Base-by-base conservation (phyloP, 2,329 filamentous ascomycete genomes). In the Calonectria pseudoreteaudii region DNA sequence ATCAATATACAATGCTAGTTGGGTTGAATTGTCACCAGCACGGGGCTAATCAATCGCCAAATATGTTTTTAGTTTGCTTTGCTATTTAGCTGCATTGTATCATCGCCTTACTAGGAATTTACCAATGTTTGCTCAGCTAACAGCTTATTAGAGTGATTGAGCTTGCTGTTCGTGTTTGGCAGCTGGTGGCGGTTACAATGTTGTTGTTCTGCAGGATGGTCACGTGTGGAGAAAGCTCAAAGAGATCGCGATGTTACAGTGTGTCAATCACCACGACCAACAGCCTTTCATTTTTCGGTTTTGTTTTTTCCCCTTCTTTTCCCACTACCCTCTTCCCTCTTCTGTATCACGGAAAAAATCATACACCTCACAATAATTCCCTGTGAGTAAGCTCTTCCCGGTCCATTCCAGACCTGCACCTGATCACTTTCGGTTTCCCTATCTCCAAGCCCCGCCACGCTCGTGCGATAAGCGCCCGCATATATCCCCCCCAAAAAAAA, bases 391-490 rank as follows among this genome's bases (percentile, higher is more conserved):
- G 10, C 44, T 47, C 44, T 13, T 47, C 44, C 44, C 23, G 9
- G 20, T 6, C 26, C 16, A 30, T 53, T 31, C 14, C 30, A 9
- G 20, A 58, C 11, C 56, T 62, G 56, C 56, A 62, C 13, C 56
- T 62, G 36, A 23, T 41, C 56, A 26, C 34, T 41, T 41, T 44
- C 20, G 18, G 28, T 13, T 18, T 65, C 38, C 13, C 28, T 44
- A 65, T 44, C 38, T 47, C 10, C 28, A 14, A 49, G 26, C 41
- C 53, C 67, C 67, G 66, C 67, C 67, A 53, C 69, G 69, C 26
- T 60, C 50, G n/a, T 47, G 30, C 34, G 69, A 71, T 66, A 71
- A 71, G 69, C 62, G 23, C 62, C 69, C 50, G 60, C 49, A 10
- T n/a, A 41, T 36, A 14, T 49, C n/a, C 36, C 26, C 47, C 26